Conservation (phyloP, 176 grass and related monocot genomes). For the Avena sativa region DNA sequence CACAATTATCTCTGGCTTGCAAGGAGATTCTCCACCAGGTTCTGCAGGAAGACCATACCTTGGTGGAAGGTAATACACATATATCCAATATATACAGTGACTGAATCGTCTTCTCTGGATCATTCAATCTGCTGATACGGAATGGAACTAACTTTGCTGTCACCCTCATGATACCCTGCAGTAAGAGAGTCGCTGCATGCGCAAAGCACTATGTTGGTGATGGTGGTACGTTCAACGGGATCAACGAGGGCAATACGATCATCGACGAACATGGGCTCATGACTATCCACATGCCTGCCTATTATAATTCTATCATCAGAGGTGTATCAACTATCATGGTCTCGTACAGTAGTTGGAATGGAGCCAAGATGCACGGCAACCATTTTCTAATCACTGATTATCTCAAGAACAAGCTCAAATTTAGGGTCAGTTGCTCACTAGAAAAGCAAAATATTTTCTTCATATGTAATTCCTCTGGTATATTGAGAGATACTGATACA, state of each 20-base stretch:
- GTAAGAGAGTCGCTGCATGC: slow-evolving; percentile 73
- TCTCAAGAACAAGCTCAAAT: slow-evolving; percentile 74
- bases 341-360: slow-evolving; percentile 77
- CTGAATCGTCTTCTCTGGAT: neutral
- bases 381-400: slow-evolving; percentile 62
- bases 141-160: neutral
- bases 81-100: neutral
- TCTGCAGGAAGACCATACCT: slow-evolving; percentile 55
- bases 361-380: slow-evolving; percentile 72
- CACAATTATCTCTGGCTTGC: slow-evolving; percentile 63
- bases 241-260: slow-evolving; percentile 72
- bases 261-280: slow-evolving; percentile 49
- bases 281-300: slow-evolving; percentile 72
- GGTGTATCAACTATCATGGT: slow-evolving; percentile 78
- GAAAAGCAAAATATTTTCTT: neutral
- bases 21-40: slow-evolving; percentile 55
- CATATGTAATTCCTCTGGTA: neutral
- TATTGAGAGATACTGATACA: neutral
- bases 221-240: slow-evolving; percentile 64
- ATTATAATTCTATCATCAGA: slow-evolving; percentile 63
- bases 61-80: slow-evolving; percentile 53
- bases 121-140: neutral
- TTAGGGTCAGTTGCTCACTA: slow-evolving; percentile 54
- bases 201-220: slow-evolving; percentile 80
- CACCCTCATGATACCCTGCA: neutral